Base-by-base conservation (phyloP, 768 basidiomycete species). In the Crepidotus variabilis region DNA sequence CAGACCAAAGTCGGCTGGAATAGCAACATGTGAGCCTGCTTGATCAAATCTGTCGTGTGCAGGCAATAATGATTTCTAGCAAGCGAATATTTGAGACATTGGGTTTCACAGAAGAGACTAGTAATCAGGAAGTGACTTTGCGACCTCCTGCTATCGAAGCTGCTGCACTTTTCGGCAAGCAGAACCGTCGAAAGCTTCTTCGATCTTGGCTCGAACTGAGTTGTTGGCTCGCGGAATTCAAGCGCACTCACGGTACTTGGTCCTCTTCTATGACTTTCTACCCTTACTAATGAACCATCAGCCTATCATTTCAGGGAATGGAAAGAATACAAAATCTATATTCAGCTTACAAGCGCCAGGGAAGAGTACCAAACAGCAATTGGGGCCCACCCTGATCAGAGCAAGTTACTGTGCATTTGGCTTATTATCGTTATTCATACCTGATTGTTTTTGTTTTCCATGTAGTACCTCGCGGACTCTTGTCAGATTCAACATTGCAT, bases 121-220 rank as follows among this genome's bases (percentile, higher is more conserved):
- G 58, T 35, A 73, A 75, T 6, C 66, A 67, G 3, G 82, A 84
- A 36, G 63, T 69, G 5, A 77, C 75, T 0, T 69, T 91, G 11
- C 73, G 72, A 6, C 81, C 87, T 18, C 88, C 88, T 0, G 45
- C 68, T 5, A 82, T 83, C 2, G 82, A 88, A 57, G 62, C 74
- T 14, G 63, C 53, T 9, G 76, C 74, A 8, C 63, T 71, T 8
- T 70, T 75, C 36, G 86, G 85, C 16, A 78, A 70, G 56, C 73
- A 75, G 54, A 81, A 77, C 58, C 78, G 85, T 4, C 78, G 79
- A 21, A 86, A 78, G 63, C 77, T 93, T 2, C 76, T 93, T 49
- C 81, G 92, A 33, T 88, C 86, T 24, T 93, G 92, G 92, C 78
- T 91, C 16, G 92, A 94, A 66, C 70, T 87, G 7, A 72, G 79